phyloP scores from a whole-genome alignment of 2,329 filamentous ascomycete species.

The Verticillium klebahnii region DNA sequence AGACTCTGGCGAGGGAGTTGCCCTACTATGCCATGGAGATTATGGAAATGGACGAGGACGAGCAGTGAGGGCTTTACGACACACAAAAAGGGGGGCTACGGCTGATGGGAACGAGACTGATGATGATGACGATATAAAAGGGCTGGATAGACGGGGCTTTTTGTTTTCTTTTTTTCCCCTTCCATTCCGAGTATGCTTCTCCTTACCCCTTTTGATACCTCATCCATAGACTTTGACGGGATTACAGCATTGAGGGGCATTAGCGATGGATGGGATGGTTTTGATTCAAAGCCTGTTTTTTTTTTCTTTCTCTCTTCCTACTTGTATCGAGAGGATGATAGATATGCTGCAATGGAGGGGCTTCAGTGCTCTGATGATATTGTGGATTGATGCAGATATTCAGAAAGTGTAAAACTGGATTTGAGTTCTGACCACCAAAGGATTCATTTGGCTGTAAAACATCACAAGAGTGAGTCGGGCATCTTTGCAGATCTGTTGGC shows the following conservation, averaged over 20 bases:
- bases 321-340: not conserved
- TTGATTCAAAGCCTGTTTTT: not conserved
- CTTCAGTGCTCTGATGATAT: slow-evolving; percentile 3
- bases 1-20: slow-evolving; percentile 41
- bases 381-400: not conserved
- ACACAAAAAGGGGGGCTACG: not conserved
- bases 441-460: not conserved
- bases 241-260: not conserved
- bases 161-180: not conserved
- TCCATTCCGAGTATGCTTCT: not conserved
- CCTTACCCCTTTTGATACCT: slow-evolving; percentile 2
- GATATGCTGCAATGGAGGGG: slow-evolving; percentile 1
- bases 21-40: slow-evolving; percentile 46
- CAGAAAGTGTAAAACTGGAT: not conserved
- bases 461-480: not conserved
- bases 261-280: not conserved
- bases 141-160: not conserved
- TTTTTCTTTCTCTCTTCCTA: not conserved
- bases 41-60: slow-evolving; percentile 41
- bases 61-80: not conserved
- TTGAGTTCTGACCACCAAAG: not conserved
- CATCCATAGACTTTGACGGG: slow-evolving; percentile 2
- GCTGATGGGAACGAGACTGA: not conserved
- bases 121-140: not conserved
- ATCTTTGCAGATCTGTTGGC: not conserved